Base-by-base conservation (phyloP, 805 yeast genomes). In the Kuraishia ogatae region DNA sequence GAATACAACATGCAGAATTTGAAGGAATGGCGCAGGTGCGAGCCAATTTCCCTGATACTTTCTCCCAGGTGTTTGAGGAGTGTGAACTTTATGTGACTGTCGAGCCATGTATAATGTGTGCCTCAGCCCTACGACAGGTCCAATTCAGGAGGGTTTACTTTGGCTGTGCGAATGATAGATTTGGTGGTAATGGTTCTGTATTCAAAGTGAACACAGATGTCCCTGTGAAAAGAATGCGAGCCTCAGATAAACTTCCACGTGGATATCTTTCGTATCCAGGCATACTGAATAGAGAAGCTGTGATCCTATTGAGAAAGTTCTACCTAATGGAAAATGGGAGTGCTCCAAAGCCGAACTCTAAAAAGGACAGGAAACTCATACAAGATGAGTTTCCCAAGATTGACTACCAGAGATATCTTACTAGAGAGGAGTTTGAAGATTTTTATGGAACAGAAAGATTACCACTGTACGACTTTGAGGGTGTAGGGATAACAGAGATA, bases 41-140 rank as follows among this genome's bases (percentile, higher is more conserved):
- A 43, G 59, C 64, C 3, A 63, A 69, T 35, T 66, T 68, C 50
- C 65, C 72, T 3, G 58, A 60, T 0, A 49, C 52, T 0, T 67
- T 60, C 13, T 59, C 62, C 23, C 58, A 65, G 1, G 66, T 80
- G 10, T 81, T 89, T 62, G 62, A 68, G 46, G 79, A 84, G 24
- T 75, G 88, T 2, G 83, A 82, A 29, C 74, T 94, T 7, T 93
- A 91, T 67, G 99, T 94, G 24, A 91, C 98, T 0, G 97, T 94
- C 0, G 99, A 94, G 69, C 99, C 99, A 0, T 94, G 99, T 66
- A 87, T 94, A 7, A 94, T 94, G 99, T 94, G 99, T 72, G 98
- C 97, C 0, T 83, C 94, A 48, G 91, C 96, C 2, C 70, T 94
- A 48, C 78, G 92, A 56, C 99, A 94, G 62, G 67, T 92, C 50